Evolutionary conservation across 1,139 yeast species (phyloP).

Genomic region (Pichia sp.): DNA sequence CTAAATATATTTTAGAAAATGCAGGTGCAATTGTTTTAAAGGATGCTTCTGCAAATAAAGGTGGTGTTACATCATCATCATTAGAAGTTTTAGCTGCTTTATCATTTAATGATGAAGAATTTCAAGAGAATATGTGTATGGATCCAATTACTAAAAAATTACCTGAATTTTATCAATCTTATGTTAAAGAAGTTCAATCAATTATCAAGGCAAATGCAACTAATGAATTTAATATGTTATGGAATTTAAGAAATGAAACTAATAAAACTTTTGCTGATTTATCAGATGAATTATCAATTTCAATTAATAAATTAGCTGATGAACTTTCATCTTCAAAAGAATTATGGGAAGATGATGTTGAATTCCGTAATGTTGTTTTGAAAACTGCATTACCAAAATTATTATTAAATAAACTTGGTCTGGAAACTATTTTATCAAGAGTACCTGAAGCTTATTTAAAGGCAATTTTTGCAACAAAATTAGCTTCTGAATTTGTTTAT

Average conservation of each 20-base stretch:
- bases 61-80: slow-evolving; percentile 97
- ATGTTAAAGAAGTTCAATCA: slow-evolving; percentile 76
- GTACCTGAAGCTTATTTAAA: slow-evolving; percentile 85
- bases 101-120: slow-evolving; percentile 80
- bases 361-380: slow-evolving; percentile 71
- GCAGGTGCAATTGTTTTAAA: slow-evolving; percentile 86
- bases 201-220: slow-evolving; percentile 73
- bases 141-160: slow-evolving; percentile 41
- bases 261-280: slow-evolving; percentile 67
- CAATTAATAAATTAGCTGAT: slow-evolving; percentile 85
- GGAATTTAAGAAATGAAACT: slow-evolving; percentile 68
- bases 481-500: slow-evolving; percentile 87
- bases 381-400: slow-evolving; percentile 72
- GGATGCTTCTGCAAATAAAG: slow-evolving; percentile 96
- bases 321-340: slow-evolving; percentile 77
- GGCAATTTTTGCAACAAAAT: slow-evolving; percentile 84
- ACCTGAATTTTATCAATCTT: slow-evolving; percentile 72
- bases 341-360: slow-evolving; percentile 75
- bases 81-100: slow-evolving; percentile 92
- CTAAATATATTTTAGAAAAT: slow-evolving; percentile 75
- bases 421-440: slow-evolving; percentile 59
- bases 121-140: slow-evolving; percentile 70
- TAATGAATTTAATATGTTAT: slow-evolving; percentile 77
- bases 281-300: slow-evolving; percentile 77
- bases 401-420: slow-evolving; percentile 67